phyloP scores from a whole-genome alignment of 1,139 yeast genomes.

The Sugiyamaella sp. region DNA sequence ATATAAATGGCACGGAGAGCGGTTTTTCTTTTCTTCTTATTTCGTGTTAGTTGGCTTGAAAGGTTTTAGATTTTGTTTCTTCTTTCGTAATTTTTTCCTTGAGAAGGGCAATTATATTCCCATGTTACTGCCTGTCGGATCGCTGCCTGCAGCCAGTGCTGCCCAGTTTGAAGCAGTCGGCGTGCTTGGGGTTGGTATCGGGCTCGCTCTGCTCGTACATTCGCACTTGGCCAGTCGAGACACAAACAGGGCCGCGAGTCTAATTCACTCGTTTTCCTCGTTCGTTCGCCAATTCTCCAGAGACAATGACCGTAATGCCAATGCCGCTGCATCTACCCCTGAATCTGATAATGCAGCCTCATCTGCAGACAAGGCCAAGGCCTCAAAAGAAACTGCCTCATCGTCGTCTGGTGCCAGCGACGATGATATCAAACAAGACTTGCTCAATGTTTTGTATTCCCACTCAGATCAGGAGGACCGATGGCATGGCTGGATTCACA shows the following conservation, averaged over 20 bases:
- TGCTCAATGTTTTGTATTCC: conserved; percentile 32
- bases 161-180: background rate
- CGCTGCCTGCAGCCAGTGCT: too few relatives aligned
- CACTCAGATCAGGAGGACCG: conserved; percentile 35
- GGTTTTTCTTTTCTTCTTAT: too few relatives aligned
- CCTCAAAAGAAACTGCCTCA: too few relatives aligned
- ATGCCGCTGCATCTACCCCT: background rate
- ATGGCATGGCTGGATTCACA: conserved; percentile 33
- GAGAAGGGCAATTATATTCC: background rate
- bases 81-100: too few relatives aligned
- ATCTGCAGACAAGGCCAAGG: background rate
- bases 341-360: background rate
- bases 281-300: background rate
- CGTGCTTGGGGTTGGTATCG: background rate
- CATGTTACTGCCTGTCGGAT: background rate
- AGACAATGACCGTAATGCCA: background rate
- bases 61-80: too few relatives aligned
- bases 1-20: too few relatives aligned
- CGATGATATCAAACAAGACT: conserved; percentile 24
- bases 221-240: background rate
- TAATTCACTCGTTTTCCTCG: background rate
- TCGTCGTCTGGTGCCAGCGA: too few relatives aligned
- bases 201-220: background rate
- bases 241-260: background rate
- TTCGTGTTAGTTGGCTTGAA: too few relatives aligned